Conservation (phyloP, 2,329 filamentous ascomycete genomes). For the Amauroascus niger region DNA sequence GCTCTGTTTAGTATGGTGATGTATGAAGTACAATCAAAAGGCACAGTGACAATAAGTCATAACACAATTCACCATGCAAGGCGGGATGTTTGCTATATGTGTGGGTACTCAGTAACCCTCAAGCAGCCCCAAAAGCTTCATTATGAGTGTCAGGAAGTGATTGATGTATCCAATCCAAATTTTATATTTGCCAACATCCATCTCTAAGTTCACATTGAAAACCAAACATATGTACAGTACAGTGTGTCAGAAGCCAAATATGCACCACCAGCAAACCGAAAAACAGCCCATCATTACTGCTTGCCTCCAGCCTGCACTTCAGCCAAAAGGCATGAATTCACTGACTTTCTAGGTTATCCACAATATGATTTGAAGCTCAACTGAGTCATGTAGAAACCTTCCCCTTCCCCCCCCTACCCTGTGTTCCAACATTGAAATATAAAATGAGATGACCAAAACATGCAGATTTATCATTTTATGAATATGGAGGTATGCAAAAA, state of each 20-base stretch:
- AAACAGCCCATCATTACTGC: not conserved
- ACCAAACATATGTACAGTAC: too few relatives aligned
- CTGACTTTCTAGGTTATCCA: not conserved
- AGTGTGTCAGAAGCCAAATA: not conserved
- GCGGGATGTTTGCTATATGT: too few relatives aligned
- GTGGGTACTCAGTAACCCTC: too few relatives aligned
- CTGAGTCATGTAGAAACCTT: not conserved
- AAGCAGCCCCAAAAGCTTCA: too few relatives aligned
- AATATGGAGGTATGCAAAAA: not conserved
- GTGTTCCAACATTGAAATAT: not conserved
- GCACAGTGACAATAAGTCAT: too few relatives aligned
- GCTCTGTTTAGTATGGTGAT: too few relatives aligned
- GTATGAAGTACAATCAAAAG: too few relatives aligned
- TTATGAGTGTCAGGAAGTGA: too few relatives aligned
- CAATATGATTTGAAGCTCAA: not conserved
- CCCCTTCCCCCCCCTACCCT: not conserved
- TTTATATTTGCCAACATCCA: too few relatives aligned
- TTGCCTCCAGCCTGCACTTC: not conserved
- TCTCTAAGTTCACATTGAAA: too few relatives aligned
- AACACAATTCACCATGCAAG: too few relatives aligned
- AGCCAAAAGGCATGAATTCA: not conserved
- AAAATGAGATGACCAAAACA: not conserved
- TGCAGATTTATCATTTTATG: not conserved
- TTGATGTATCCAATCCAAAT: too few relatives aligned
- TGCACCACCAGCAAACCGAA: not conserved